Evolutionary conservation across 352 stramenopile species (phyloP).

Genomic region (Phytophthora vignae): DNA sequence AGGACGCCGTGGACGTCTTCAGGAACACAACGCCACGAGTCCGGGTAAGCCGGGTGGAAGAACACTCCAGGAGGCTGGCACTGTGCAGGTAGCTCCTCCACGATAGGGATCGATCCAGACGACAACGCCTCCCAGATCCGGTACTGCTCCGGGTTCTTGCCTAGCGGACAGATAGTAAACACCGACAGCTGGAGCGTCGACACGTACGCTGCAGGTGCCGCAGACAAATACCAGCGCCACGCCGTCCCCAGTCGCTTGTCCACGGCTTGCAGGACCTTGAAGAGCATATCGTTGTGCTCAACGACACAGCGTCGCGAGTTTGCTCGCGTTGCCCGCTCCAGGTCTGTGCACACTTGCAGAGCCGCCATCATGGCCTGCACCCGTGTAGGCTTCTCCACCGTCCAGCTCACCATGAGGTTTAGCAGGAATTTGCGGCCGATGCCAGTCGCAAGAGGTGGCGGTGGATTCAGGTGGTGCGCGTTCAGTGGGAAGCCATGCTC

Average conservation of each 20-base stretch:
- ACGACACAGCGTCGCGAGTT: slow-evolving; percentile 51
- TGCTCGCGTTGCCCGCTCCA: slow-evolving; percentile 24
- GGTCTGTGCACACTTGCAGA: slow-evolving; percentile 45
- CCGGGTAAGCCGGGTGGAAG: slow-evolving; percentile 67
- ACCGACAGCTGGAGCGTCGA: slow-evolving; percentile 63
- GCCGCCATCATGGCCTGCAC: slow-evolving; percentile 68
- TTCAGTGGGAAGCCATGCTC: slow-evolving; percentile 72
- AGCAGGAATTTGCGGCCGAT: slow-evolving; percentile 50
- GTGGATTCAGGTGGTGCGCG: slow-evolving; percentile 41
- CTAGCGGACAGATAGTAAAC: slow-evolving; percentile 69
- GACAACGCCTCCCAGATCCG: slow-evolving; percentile 75
- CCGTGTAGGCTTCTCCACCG: slow-evolving; percentile 65
- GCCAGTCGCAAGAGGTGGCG: slow-evolving; percentile 18
- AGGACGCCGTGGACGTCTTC: slow-evolving; percentile 67
- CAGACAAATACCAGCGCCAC: slow-evolving; percentile 58
- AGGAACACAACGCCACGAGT: slow-evolving; percentile 60
- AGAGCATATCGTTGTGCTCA: slow-evolving; percentile 68
- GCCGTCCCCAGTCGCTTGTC: slow-evolving; percentile 52
- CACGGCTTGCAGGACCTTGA: slow-evolving; percentile 65
- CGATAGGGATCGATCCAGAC: slow-evolving; percentile 67
- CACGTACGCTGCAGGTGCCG: slow-evolving; percentile 57
- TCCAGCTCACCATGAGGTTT: slow-evolving; percentile 78
- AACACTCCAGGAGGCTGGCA: slow-evolving; percentile 55
- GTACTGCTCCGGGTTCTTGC: slow-evolving; percentile 77
- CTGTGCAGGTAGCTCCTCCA: slow-evolving; percentile 56